Evolutionary conservation across 2,329 filamentous ascomycete species (phyloP), one percentile per base, ranked within the genome.

Genomic region (Teratosphaeria epicoccoides): DNA sequence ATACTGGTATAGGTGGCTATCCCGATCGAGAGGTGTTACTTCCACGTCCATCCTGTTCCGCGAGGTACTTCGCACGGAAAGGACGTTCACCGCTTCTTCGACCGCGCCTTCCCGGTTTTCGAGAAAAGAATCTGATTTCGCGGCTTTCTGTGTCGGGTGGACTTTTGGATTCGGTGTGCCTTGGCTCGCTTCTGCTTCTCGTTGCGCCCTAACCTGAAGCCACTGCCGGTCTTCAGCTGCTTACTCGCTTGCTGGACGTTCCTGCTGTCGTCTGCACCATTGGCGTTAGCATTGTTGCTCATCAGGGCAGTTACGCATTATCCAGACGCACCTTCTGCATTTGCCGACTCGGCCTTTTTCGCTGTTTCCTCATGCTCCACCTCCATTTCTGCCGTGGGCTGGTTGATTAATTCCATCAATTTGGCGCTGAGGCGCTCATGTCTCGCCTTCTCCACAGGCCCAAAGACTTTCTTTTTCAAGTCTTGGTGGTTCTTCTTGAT

Each of bases 401-500:
- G 83, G 52, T 83, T 77, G 46, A 85, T 86, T 61, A 95, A 69
- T 67, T 90, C 88, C 64, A 90, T 76, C 54, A 96, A 76, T 72
- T 93, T 95, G 55, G 87, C 85, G 37, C 88, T 88, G 29, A 96
- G 80, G 59, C 91, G 84, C 70, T 90, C 84, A 49, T 83, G 84
- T 61, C 91, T 81, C 45, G 86, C 89, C 62, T 78, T 74, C 68
- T 91, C 88, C 51, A 83, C 82, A 14, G 91, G 91, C 1, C 85
- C 87, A 71, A 95, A 96, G 59, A 96, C 85, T 58, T 81, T 82
- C 59, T 80, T 76, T 70, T 90, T 90, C 58, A 95, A 78, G 62
- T 81, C 84, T 61, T 80, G 78, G 73, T 89, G 88, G 75, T 96
- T 96, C 64, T 78, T 77, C 75, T 96, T 96, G 63, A 77, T 82